Evolutionary conservation across 179 eudicot species (phyloP), one percentile per base, ranked within the genome.

Genomic region (Silene noctiflora): DNA sequence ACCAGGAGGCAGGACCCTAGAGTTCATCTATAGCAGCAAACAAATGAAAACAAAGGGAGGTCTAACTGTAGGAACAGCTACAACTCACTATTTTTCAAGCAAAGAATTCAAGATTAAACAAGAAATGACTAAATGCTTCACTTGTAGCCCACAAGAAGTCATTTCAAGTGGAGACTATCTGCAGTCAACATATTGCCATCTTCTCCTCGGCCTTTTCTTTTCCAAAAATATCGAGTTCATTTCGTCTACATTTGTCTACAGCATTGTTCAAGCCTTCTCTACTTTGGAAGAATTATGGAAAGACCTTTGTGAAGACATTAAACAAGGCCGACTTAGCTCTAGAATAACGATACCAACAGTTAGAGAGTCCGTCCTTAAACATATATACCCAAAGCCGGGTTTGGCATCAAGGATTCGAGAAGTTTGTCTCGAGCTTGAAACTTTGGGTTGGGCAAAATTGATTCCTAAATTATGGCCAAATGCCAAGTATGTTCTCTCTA

Each of bases 21-120:
- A 91, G 76, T 89, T 89, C 78, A 89, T 91, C 64, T 91, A 91
- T 80, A 83, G 93, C 79, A 87, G 96, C 83, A 89, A 87, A 67
- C 84, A 85, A 70, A 82, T 76, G 81, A 85, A 80, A 78, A 90
- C 96, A 39, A 87, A 86, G 79, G 91, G 92, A 48, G 91, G 91
- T 0, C 25, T 91, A 67, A 81, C 67, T 39, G 87, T 83, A 21
- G 96, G 96, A 67, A 89, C 93, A 44, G 96, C 96, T 21, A 91
- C 96, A 62, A 91, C 93, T 10, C 93, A 91, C 75, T 86, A 84
- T 14, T 91, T 81, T 35, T 80, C 86, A 12, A 91, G 93, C 73
- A 84, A 84, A 25, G 90, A 91, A 77, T 91, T 91, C 89, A 87
- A 79, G 67, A 75, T 79, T 48, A 89, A 81, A 76, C 91, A 88